Conservation (phyloP, 139 green algal species). For the Spirogloea muscicola region DNA sequence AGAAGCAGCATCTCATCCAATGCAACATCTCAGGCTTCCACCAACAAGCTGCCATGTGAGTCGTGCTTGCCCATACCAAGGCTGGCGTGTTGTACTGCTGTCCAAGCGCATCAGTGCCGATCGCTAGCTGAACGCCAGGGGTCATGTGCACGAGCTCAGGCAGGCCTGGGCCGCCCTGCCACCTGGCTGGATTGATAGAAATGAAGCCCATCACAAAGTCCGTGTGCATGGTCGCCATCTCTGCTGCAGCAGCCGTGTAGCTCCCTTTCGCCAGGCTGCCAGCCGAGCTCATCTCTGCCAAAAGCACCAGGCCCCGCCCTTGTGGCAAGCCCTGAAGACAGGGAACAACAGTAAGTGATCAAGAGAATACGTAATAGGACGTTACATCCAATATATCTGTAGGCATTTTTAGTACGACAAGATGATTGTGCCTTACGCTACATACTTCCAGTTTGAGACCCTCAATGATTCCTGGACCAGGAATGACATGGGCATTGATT, state of each 20-base stretch:
- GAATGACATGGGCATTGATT: constrained; percentile 94
- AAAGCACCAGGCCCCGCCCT: constrained; percentile 66
- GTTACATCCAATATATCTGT: no score
- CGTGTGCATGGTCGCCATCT: constrained; percentile 67
- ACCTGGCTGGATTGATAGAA: constrained; percentile 76
- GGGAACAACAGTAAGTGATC: no score
- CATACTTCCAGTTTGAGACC: constrained; percentile 78
- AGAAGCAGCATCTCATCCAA: no score
- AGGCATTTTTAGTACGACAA: no score
- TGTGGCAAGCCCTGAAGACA: constrained; percentile 49
- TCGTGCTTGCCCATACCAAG: no score
- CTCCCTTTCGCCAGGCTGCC: constrained; percentile 81
- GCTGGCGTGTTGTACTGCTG: constrained; percentile 98
- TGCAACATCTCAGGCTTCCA: no score
- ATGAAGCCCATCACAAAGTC: constrained; percentile 99
- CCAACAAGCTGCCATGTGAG: no score
- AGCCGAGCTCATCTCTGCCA: constrained; percentile 93
- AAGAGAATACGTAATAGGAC: no score
- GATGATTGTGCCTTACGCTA: no score
- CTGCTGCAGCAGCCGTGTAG: constrained; percentile 83
- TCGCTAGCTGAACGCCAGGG: constrained; percentile 87
- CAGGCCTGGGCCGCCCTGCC: constrained; percentile 51
- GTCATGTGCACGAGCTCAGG: constrained; percentile 94
- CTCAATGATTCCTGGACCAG: constrained; percentile 93
- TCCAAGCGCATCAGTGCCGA: constrained; percentile 84